Evolutionary conservation across 169 alveolate species (phyloP).

Genomic region (Miamiensis avidus): DNA sequence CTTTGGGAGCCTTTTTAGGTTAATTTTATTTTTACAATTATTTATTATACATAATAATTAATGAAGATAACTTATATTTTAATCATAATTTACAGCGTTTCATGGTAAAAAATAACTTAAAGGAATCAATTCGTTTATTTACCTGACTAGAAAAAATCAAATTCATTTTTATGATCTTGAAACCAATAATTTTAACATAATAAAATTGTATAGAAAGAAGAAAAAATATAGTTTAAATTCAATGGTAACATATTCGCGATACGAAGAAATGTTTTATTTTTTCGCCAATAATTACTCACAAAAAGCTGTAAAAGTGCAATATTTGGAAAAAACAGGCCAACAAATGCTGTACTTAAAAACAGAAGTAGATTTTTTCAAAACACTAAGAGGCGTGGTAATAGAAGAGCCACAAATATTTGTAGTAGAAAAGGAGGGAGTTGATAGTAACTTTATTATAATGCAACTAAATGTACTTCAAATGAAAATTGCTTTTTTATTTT

Average conservation of each 20-base stretch:
- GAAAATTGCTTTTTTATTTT: too few relatives aligned
- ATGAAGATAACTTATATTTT: too few relatives aligned
- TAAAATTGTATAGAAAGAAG: conserved; percentile 37
- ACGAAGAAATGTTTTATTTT: conserved; percentile 33
- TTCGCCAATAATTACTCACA: conserved; percentile 26
- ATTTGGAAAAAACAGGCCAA: background rate
- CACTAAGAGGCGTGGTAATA: conserved; percentile 32
- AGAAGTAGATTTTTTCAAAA: conserved; percentile 43
- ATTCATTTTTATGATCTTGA: conserved; percentile 40
- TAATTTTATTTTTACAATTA: too few relatives aligned
- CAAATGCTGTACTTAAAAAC: conserved; percentile 29
- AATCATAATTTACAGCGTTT: too few relatives aligned
- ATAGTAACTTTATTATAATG: background rate
- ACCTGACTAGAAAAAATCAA: conserved; percentile 22
- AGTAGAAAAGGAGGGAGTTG: background rate
- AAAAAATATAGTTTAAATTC: conserved; percentile 22
- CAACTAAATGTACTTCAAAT: too few relatives aligned
- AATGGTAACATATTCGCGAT: conserved; percentile 9
- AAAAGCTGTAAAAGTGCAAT: conserved; percentile 12
- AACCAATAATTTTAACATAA: conserved; percentile 31
- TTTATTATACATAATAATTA: too few relatives aligned
- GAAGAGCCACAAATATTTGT: conserved; percentile 38
- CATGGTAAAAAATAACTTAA: background rate
- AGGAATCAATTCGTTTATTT: too few relatives aligned
- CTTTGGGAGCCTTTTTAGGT: background rate